phyloP scores from a whole-genome alignment of 2,329 filamentous ascomycete genomes.

The Cladophialophora yegresii region DNA sequence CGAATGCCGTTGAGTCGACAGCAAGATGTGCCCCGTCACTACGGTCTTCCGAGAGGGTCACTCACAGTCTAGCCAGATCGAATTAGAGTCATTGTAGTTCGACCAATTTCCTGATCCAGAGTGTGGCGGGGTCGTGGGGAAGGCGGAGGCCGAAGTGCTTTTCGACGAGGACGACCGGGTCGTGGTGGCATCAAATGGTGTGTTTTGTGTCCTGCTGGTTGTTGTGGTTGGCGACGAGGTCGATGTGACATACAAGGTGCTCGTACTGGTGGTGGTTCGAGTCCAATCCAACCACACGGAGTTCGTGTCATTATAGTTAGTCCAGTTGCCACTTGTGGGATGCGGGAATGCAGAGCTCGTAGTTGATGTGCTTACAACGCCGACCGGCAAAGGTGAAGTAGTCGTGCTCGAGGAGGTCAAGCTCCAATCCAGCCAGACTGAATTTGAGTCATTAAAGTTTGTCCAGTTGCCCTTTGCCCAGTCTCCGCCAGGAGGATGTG shows the following conservation, averaged over 20 bases:
- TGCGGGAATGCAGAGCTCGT: neutral
- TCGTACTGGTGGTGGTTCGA: neutral
- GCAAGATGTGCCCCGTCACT: neutral
- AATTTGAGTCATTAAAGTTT: constrained; percentile 1
- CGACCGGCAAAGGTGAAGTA: neutral
- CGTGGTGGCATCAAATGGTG: neutral
- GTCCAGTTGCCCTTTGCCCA: neutral
- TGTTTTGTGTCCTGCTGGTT: neutral
- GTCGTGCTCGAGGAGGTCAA: neutral
- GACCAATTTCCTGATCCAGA: neutral
- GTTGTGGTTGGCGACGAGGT: neutral
- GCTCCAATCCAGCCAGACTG: constrained; percentile 2
- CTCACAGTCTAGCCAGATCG: neutral
- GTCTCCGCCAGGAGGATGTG: neutral
- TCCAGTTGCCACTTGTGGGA: neutral
- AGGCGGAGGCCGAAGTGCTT: neutral
- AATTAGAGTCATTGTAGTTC: neutral
- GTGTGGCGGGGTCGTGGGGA: neutral
- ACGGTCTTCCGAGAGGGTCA: neutral
- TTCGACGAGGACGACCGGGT: neutral
- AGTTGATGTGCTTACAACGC: neutral
- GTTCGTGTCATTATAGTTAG: neutral
- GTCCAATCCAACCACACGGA: neutral
- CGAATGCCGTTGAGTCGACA: neutral
- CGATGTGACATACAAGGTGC: neutral